Conservation (phyloP, 2,329 filamentous ascomycete species). For the Trichoderma hamatum region DNA sequence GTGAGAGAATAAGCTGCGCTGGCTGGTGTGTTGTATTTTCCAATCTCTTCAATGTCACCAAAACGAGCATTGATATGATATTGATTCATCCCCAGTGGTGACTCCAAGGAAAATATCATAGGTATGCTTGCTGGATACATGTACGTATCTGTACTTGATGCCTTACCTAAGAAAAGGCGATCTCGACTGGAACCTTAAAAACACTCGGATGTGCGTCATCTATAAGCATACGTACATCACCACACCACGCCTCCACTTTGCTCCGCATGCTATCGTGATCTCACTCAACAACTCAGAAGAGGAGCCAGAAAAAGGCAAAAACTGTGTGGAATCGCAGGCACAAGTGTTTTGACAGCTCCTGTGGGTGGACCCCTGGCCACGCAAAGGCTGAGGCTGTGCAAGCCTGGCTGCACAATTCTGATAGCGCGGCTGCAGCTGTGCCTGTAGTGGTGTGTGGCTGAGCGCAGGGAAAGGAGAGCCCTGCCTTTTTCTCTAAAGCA, state of each 20-base stretch:
- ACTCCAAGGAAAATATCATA: no score
- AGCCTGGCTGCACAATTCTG: constrained; percentile 7
- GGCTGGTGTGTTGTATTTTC: no score
- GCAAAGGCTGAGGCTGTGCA: constrained; percentile 15
- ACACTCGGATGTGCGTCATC: not conserved
- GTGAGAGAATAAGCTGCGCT: no score
- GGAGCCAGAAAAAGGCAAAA: no score
- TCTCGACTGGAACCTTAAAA: not conserved
- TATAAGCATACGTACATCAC: not conserved
- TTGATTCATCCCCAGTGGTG: no score
- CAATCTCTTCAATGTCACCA: no score
- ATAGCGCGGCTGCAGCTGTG: not conserved
- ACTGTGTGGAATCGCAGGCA: not conserved
- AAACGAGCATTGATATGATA: no score
- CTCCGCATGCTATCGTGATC: not conserved
- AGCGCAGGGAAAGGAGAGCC: not conserved
- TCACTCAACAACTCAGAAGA: not conserved
- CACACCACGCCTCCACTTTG: not conserved
- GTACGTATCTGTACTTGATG: not conserved
- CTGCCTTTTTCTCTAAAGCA: not conserved
- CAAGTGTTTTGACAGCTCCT: not conserved
- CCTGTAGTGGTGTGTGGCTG: constrained; percentile 10
- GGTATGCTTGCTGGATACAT: not conserved
- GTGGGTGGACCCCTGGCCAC: constrained; percentile 1
- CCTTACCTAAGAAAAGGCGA: not conserved